Conservation (phyloP, 2,329 filamentous ascomycete species). For the Microcyclospora pomicola region DNA sequence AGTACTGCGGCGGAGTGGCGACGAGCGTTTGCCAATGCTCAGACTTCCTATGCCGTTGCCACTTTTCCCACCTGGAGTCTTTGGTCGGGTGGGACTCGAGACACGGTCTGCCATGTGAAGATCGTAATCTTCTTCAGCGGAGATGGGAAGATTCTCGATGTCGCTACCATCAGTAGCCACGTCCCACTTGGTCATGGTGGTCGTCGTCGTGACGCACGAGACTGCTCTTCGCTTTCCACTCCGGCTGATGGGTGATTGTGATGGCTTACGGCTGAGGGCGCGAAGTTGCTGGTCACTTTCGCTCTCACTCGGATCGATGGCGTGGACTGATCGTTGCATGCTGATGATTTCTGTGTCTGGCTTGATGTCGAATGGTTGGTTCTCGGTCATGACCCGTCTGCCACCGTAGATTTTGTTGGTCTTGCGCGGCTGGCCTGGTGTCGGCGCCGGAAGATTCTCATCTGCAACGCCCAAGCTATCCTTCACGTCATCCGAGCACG, state of each 20-base stretch:
- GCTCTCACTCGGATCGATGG: constrained; percentile 50
- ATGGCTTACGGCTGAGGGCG: constrained; percentile 53
- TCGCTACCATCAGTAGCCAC: constrained; percentile 33
- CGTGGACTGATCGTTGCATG: constrained; percentile 45
- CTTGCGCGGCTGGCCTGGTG: constrained; percentile 90
- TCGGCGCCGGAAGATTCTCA: constrained; percentile 86
- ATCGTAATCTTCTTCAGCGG: constrained; percentile 14
- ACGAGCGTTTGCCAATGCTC: constrained; percentile 33
- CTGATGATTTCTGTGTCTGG: constrained; percentile 47
- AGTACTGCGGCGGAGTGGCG: constrained; percentile 31
- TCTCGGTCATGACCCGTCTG: constrained; percentile 38
- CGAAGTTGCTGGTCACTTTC: constrained; percentile 78
- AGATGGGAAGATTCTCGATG: constrained; percentile 27
- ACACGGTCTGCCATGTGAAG: constrained; percentile 12
- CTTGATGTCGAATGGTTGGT: constrained; percentile 35
- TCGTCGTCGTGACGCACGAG: constrained; percentile 62
- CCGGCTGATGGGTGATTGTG: constrained; percentile 42
- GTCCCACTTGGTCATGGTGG: constrained; percentile 40
- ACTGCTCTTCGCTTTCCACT: constrained; percentile 54
- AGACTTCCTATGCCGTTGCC: constrained; percentile 31
- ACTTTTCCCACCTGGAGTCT: constrained; percentile 30
- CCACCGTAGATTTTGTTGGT: constrained; percentile 62
- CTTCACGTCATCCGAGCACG: constrained; percentile 15
- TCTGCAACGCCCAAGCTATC: constrained; percentile 51
- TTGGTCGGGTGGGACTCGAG: constrained; percentile 22